Percentiles rank a stretch among this genome's conserved stretches.
These are phyloP conservation scores for Coprinellus micaceus DNA, from an alignment of 768 basidiomycete genomes.

Conservation along the genomic window DNA sequence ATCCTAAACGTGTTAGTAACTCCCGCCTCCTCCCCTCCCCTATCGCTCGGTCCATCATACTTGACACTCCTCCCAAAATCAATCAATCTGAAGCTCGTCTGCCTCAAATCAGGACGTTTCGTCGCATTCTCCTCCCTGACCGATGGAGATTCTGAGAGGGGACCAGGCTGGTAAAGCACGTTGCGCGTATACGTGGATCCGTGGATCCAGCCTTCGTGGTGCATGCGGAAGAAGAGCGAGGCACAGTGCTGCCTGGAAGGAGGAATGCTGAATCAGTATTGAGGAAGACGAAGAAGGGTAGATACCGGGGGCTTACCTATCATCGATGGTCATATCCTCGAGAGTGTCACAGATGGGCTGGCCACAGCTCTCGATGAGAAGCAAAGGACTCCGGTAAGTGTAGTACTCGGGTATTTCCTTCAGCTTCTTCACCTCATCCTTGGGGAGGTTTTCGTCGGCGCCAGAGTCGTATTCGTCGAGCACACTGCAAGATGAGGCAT, in stretches of 20 bases:
- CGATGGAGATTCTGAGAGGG: slow-evolving; percentile 19
- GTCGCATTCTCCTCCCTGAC: not conserved
- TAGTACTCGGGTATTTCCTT: not conserved
- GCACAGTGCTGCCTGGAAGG: slow-evolving; percentile 37
- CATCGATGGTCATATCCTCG: slow-evolving; percentile 29
- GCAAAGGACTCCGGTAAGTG: slow-evolving; percentile 32
- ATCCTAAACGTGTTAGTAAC: not conserved
- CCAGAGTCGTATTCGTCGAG: too few species aligned
- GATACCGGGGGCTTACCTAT: slow-evolving; percentile 28
- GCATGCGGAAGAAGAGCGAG: slow-evolving; percentile 34
- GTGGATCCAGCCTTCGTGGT: slow-evolving; percentile 34
- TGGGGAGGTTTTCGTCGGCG: too few species aligned
- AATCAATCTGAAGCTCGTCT: slow-evolving; percentile 35
- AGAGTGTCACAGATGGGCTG: slow-evolving; percentile 18
- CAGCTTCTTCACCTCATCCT: not conserved
- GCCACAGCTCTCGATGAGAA: slow-evolving; percentile 46
- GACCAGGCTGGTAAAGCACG: slow-evolving; percentile 34
- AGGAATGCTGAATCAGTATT: not conserved
- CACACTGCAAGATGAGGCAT: too few species aligned
- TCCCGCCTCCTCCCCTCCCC: not conserved
- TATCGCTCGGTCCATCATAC: not conserved
- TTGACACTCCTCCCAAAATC: slow-evolving; percentile 33
- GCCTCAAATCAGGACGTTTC: slow-evolving; percentile 5
- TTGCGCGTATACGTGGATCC: slow-evolving; percentile 36
- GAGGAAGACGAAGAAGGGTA: not conserved